Evolutionary conservation across 768 basidiomycete genomes (phyloP), one percentile per base, ranked within the genome.

Genomic region (Kwoniella heveanensis): DNA sequence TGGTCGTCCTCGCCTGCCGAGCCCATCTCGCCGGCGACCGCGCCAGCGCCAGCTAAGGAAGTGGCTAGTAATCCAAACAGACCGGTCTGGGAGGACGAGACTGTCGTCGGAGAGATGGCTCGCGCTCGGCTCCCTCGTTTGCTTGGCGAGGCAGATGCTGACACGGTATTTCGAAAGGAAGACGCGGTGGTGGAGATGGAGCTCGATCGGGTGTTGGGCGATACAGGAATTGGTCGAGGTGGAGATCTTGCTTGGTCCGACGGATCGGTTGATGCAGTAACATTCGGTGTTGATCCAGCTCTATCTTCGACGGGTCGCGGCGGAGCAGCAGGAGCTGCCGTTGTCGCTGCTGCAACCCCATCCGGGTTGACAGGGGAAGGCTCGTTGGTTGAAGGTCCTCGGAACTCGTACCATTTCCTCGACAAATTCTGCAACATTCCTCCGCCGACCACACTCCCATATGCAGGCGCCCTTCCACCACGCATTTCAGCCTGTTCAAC

Each of bases 351-450:
- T n/a, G n/a, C 32, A 10, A 24, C 26, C n/a, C 26, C 55, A 10
- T 60, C 57, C 19, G 58, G 64, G 37, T 65, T 65, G 21, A 56
- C 44, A 7, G 59, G 64, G 26, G 58, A 50, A 25, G 55, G 37
- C 21, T 66, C 65, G 37, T 37, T 55, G 24, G 32, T 39, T 2
- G 46, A 26, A 19, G 60, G 37, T 36, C 51, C 61, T 59, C 66
- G 32, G 24, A 67, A 67, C 10, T 54, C 56, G 39, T 64, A 67
- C 46, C 57, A 60, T 32, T 55, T 57, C 24, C 36, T 63, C 37
- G 66, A 64, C 4, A 67, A 19, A 29, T 39, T 60, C 32, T 64
- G 59, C 10, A 67, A 36, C 22, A 67, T 52, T 19, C 66, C 66
- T 55, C 66, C 55, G 2, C 66, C 55, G 4, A 22, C 52, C 2